Base-by-base conservation (phyloP, 169 alveolate genomes). In the Eimeria maxima region DNA sequence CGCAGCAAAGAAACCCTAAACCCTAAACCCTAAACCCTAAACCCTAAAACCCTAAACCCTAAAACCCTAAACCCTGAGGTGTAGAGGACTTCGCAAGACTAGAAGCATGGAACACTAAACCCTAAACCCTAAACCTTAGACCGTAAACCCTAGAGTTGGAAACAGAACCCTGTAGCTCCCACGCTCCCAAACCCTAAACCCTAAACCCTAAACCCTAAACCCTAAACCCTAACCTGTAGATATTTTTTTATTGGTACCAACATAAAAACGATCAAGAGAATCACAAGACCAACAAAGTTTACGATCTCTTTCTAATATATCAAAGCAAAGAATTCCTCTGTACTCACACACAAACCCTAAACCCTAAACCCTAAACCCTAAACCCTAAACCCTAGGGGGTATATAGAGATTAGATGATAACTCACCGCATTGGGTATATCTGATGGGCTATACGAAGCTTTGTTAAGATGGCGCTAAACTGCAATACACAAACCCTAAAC, bases 261-360 rank as follows among this genome's bases (percentile, higher is more conserved):
- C 96, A 76, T 94, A 94, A 67, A 78, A 94, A 8, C 96, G 84
- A 38, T 94, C 96, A 3, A 47, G 69, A 10, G 76, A 33, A 73
- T 94, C 71, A 84, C 90, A 87, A 63, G 45, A 47, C 96, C 96
- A 94, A 29, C 50, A 63, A 8, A 94, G 78, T 10, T 27, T 74
- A 22, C 94, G 53, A 29, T 94, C 96, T 24, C 96, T 93, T 38
- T 94, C 96, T 11, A 94, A 89, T 81, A 94, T 81, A 65, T 94
- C 96, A 38, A 84, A 94, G 38, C 88, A 65, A 27, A 94, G 81
- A 5, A 93, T 67, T 13, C 91, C 95, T 38, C 96, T 94, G 93
- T 27, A 73, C 53, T 14, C 38, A 84, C 7, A 42, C 67, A 18
- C 27, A 84, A 55, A 55, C 92, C 47, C 76, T 84, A 50, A 84